Conservation (phyloP, 192 early-diverging fungal genomes). For the Rhizophagus sp. region DNA sequence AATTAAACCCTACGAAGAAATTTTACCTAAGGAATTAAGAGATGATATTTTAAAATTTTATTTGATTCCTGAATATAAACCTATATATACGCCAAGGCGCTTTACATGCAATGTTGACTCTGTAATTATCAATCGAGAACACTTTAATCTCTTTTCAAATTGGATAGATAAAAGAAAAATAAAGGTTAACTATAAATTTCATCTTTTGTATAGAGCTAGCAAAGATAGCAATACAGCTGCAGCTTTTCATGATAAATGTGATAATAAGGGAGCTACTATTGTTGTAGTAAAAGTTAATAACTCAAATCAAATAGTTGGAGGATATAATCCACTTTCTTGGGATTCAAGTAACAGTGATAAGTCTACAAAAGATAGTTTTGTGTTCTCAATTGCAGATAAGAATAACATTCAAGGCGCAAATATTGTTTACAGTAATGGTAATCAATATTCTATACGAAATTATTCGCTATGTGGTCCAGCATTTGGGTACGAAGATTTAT, state of each 20-base stretch:
- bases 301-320: too few species aligned
- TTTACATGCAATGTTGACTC: background rate
- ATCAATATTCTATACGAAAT: too few species aligned
- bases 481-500: background rate
- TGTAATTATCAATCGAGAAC: background rate
- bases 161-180: slow-evolving; percentile 2
- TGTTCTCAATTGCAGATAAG: background rate
- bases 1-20: background rate
- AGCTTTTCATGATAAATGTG: too few species aligned
- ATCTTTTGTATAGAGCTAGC: too few species aligned
- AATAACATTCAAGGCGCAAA: background rate
- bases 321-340: too few species aligned
- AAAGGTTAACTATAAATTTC: too few species aligned
- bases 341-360: too few species aligned
- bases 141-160: background rate
- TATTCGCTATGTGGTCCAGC: too few species aligned
- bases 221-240: too few species aligned
- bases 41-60: background rate
- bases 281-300: too few species aligned
- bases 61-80: background rate
- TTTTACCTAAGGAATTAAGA: background rate
- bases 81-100: background rate
- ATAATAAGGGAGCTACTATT: too few species aligned
- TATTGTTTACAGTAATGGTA: background rate
- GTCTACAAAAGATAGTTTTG: background rate